Evolutionary conservation across 257 asterid genomes (phyloP).

Genomic region (Nicotiana paniculata): DNA sequence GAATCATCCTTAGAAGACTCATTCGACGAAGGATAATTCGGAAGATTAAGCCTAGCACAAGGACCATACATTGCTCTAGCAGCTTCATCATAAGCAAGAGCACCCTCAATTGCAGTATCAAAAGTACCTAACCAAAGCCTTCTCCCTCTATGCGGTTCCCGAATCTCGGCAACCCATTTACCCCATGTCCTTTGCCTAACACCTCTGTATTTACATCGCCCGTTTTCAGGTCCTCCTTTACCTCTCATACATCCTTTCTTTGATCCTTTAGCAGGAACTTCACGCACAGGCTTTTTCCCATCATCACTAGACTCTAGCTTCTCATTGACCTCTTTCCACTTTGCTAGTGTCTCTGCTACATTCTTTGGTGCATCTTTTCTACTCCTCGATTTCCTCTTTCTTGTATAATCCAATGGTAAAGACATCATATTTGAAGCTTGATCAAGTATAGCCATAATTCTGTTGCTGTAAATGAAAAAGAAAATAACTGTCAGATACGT

Average conservation of each 20-base stretch:
- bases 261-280: slow-evolving; percentile 37
- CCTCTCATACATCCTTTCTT: slow-evolving; percentile 43
- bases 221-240: slow-evolving; percentile 23
- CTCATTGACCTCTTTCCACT: slow-evolving; percentile 33
- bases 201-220: slow-evolving; percentile 25
- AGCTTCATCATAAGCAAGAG: slow-evolving; percentile 42
- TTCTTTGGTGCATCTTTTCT: slow-evolving; percentile 9
- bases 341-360: slow-evolving; percentile 26
- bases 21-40: neutral
- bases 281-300: slow-evolving; percentile 11
- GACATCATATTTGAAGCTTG: slow-evolving; percentile 12
- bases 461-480: neutral
- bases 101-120: slow-evolving; percentile 27
- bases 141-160: slow-evolving; percentile 31
- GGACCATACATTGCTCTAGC: slow-evolving; percentile 36
- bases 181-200: slow-evolving; percentile 46
- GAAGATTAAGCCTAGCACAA: slow-evolving; percentile 30
- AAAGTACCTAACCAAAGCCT: slow-evolving; percentile 44
- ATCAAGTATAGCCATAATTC: slow-evolving; percentile 7
- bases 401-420: slow-evolving; percentile 15
- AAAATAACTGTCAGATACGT: neutral
- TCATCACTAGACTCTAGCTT: slow-evolving; percentile 5
- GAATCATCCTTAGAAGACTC: slow-evolving; percentile 1
- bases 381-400: slow-evolving; percentile 24
- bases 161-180: slow-evolving; percentile 45